Evolutionary conservation across 305 asterid genomes (phyloP).

Genomic region (Solanum hybrid): DNA sequence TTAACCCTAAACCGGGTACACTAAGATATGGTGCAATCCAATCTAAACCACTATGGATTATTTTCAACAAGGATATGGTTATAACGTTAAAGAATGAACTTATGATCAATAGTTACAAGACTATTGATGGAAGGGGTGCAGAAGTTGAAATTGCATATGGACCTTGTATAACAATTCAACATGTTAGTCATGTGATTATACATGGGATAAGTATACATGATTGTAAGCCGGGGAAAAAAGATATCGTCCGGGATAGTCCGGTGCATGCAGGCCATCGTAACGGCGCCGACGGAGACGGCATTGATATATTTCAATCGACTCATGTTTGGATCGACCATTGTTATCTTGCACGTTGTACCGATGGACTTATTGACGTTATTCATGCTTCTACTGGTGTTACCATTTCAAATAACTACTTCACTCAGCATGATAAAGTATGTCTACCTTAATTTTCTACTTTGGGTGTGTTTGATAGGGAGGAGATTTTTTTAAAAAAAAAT

Average conservation of each 20-base stretch:
- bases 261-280: constrained; percentile 39
- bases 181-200: constrained; percentile 44
- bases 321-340: constrained; percentile 70
- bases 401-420: constrained; percentile 53
- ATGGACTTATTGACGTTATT: constrained; percentile 62
- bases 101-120: constrained; percentile 53
- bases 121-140: constrained; percentile 73
- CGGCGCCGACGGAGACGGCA: constrained; percentile 63
- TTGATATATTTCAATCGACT: constrained; percentile 34
- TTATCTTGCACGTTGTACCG: constrained; percentile 34
- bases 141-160: constrained; percentile 53
- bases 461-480: too few relatives aligned
- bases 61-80: constrained; percentile 43
- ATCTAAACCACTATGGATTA: constrained; percentile 49
- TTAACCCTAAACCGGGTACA: constrained; percentile 50
- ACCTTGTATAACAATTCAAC: constrained; percentile 48
- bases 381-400: constrained; percentile 60
- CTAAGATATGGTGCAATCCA: constrained; percentile 63
- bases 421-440: constrained; percentile 58
- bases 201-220: constrained; percentile 58
- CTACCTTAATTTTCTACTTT: not conserved
- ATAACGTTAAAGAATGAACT: constrained; percentile 48
- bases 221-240: constrained; percentile 52
- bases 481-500: too few relatives aligned
- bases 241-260: constrained; percentile 37